A percentile compares a stretch with the other conserved stretches of the same genome.
phyloP scores from a whole-genome alignment of 768 basidiomycete genomes.

The Hydnomerulius pinastri region DNA sequence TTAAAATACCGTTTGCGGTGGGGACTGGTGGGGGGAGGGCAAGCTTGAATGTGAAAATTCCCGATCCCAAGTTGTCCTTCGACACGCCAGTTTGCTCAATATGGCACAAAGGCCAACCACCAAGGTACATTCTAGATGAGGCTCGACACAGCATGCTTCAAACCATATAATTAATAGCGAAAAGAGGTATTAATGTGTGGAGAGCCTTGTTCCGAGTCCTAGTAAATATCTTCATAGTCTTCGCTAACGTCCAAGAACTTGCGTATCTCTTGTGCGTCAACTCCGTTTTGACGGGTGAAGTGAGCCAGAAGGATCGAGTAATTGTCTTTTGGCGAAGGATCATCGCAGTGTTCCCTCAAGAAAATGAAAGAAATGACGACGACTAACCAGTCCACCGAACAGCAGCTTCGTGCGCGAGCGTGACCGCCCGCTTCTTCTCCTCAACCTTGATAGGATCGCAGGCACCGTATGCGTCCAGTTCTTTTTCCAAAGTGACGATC shows the following conservation, averaged over 20 bases:
- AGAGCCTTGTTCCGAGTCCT: slow-evolving; percentile 10
- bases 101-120: no score
- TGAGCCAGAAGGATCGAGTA: slow-evolving; percentile 64
- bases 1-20: not conserved
- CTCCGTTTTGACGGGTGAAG: slow-evolving; percentile 62
- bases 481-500: slow-evolving; percentile 55
- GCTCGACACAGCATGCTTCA: no score
- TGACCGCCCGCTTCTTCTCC: slow-evolving; percentile 68
- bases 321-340: slow-evolving; percentile 61
- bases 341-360: no score
- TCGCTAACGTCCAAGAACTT: slow-evolving; percentile 66
- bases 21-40: no score
- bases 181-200: no score
- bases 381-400: slow-evolving; percentile 85
- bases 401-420: slow-evolving; percentile 81
- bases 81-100: no score
- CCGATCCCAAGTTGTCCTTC: no score
- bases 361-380: not conserved
- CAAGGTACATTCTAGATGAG: no score
- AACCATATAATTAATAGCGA: no score
- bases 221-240: slow-evolving; percentile 75
- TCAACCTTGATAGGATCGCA: slow-evolving; percentile 85
- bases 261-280: slow-evolving; percentile 63
- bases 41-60: no score
- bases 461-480: slow-evolving; percentile 76